phyloP scores from a whole-genome alignment of 768 basidiomycete genomes.

The Mycena albidolilacea region DNA sequence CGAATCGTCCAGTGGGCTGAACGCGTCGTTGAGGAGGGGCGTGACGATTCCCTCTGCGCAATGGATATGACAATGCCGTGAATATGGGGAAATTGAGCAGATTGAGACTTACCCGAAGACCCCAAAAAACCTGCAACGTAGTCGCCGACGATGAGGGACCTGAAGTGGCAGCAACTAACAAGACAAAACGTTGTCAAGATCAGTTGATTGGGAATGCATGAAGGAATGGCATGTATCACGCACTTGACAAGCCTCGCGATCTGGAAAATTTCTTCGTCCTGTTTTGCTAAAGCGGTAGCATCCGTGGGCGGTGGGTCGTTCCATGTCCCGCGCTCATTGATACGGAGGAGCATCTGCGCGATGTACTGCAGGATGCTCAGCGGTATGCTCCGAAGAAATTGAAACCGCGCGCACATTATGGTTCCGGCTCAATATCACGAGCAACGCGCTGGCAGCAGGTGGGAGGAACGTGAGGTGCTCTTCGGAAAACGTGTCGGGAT shows the following conservation, averaged over 20 bases:
- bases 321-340: slow-evolving; percentile 69
- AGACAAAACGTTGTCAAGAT: background rate
- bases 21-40: slow-evolving; percentile 49
- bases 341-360: slow-evolving; percentile 64
- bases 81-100: background rate
- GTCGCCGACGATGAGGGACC: slow-evolving; percentile 67
- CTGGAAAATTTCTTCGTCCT: slow-evolving; percentile 76
- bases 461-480: slow-evolving; percentile 66
- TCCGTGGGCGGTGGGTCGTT: slow-evolving; percentile 57
- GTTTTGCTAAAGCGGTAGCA: slow-evolving; percentile 41
- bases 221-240: slow-evolving; percentile 27
- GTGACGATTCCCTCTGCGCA: slow-evolving; percentile 10
- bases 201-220: slow-evolving; percentile 1
- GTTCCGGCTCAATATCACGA: slow-evolving; percentile 71
- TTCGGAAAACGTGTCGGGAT: slow-evolving; percentile 70
- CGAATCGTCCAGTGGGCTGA: slow-evolving; percentile 58
- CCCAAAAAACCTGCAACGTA: slow-evolving; percentile 74
- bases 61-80: background rate
- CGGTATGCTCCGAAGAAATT: background rate
- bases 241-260: slow-evolving; percentile 68
- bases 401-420: slow-evolving; percentile 62
- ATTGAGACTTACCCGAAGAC: slow-evolving; percentile 6
- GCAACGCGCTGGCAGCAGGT: slow-evolving; percentile 66
- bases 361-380: slow-evolving; percentile 58
- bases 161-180: slow-evolving; percentile 66